Percentiles rank a stretch among this genome's conserved stretches.
These are phyloP conservation scores for Magnolia officinalis DNA, from an alignment of 164 flowering plant genomes.

Conservation along the genomic window DNA sequence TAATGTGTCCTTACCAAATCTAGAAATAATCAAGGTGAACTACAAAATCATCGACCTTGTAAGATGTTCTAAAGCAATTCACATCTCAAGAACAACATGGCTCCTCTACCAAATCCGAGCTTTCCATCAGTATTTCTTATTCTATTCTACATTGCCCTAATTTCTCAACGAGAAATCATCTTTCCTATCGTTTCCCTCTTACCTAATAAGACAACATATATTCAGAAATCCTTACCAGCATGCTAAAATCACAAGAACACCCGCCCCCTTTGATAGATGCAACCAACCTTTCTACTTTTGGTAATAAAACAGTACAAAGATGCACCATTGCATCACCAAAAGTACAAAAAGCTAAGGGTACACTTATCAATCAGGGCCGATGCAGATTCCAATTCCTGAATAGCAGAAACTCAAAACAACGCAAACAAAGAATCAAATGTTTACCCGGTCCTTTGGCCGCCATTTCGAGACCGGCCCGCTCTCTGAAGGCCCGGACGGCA, in stretches of 20 bases:
- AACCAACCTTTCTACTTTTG: neutral
- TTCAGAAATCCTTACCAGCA: neutral
- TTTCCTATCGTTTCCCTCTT: neutral
- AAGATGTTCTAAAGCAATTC: no score
- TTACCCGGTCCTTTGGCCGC: constrained; percentile 87
- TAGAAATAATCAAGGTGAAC: neutral
- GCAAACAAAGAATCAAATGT: constrained; percentile 10
- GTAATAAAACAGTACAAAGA: neutral
- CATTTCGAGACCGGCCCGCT: constrained; percentile 84
- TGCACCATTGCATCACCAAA: neutral
- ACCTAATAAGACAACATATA: neutral
- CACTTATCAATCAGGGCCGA: neutral
- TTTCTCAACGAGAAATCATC: neutral
- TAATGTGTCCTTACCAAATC: neutral
- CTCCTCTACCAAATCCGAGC: no score
- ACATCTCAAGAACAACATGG: no score
- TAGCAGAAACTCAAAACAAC: neutral
- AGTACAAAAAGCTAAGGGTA: neutral
- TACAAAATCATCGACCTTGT: neutral
- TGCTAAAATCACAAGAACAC: neutral
- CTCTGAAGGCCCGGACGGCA: constrained; percentile 63
- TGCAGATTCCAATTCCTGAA: neutral
- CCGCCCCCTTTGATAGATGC: neutral
- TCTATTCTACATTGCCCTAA: neutral
- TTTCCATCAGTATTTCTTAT: neutral